These are phyloP conservation scores for slime mould (Dictyostelium discoideum) DNA, from an alignment of 78 protist species.

Conservation along the genomic window DNA sequence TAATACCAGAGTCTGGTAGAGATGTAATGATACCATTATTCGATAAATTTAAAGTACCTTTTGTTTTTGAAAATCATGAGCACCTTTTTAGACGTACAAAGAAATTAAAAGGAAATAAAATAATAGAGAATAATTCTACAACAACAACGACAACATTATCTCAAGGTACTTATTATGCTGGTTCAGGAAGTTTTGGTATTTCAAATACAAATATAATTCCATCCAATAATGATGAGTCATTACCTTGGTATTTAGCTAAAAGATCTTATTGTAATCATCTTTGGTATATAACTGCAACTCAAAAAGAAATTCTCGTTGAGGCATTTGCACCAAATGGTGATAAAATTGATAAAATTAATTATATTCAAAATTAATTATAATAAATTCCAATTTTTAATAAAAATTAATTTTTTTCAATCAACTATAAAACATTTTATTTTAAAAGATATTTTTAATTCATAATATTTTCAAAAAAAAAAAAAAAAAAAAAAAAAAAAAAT, in stretches of 20 bases:
- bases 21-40: conserved; percentile 1
- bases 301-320: background rate
- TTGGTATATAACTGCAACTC: background rate
- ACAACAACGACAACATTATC: background rate
- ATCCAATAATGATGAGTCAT: background rate
- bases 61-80: conserved; percentile 66
- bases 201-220: background rate
- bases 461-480: no score
- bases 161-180: conserved; percentile 36
- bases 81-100: conserved; percentile 50
- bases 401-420: no score
- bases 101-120: background rate
- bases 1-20: conserved; percentile 1
- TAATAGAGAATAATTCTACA: background rate
- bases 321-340: conserved; percentile 40
- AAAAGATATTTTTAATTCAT: no score
- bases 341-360: background rate
- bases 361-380: background rate
- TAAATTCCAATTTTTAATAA: background rate
- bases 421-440: no score
- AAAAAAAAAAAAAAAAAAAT: no score
- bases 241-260: conserved; percentile 9
- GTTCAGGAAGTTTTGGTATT: conserved; percentile 65
- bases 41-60: conserved; percentile 30
- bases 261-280: conserved; percentile 31